Evolutionary conservation across 176 grass and related monocot species (phyloP), one percentile per base, ranked within the genome.

Genomic region (Pharus latifolius): DNA sequence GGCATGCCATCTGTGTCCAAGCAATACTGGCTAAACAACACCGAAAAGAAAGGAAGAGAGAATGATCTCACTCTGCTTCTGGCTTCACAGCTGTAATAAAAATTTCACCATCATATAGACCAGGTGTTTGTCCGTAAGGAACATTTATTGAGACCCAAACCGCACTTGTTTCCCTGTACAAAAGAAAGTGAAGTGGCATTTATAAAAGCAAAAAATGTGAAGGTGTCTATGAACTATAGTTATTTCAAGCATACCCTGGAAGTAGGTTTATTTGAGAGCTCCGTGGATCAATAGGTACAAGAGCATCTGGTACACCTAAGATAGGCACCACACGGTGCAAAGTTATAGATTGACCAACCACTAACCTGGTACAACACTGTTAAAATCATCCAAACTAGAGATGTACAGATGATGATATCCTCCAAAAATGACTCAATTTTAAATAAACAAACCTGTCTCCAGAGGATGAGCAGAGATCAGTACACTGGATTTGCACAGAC

Each of bases 231-330:
- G 59, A 63, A 49, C 63, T 17, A 51, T 30, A 37, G 56, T 60
- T 55, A 70, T 42, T 11, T 67, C 72, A 60, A 84, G 78, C 45
- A 56, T 91, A 98, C 90, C 95, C 95, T 73, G 95, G 89, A 70
- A 79, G 71, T 20, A 98, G 81, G 44, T 80, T 98, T 88, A 98
- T 81, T 58, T 90, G 86, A 8, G 81, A 57, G 63, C 49, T 75
- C 22, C 69, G 76, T 55, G 78, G 80, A 93, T 92, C 84, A 78
- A 98, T 83, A 79, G 95, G 95, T 37, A 93, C 90, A 72, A 98
- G 95, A 81, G 95, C 95, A 85, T 98, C 95, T 83, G 90, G 95
- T 74, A 98, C 90, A 70, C 95, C 89, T 88, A 98, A 80, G 56
- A 98, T 85, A 74, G 90, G 80, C 72, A 93, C 81, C 75, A 98